These are phyloP conservation scores for Blastobotrys serpentis DNA, from an alignment of 1,139 yeast genomes.

Conservation along the genomic window DNA sequence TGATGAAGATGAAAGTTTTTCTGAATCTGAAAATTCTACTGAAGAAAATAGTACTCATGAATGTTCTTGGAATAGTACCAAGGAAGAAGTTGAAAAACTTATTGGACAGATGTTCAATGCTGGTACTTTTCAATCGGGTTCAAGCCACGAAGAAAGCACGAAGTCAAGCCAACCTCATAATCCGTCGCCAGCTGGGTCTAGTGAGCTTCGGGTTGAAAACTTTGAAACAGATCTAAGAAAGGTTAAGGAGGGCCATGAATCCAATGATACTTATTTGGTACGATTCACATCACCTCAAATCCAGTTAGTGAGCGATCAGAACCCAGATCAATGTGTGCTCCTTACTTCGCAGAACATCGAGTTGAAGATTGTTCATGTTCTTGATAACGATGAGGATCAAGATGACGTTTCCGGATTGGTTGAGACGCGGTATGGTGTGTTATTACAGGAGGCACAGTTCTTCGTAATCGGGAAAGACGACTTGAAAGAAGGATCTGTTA, in stretches of 20 bases:
- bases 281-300: slow-evolving; percentile 84
- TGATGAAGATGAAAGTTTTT: neutral
- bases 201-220: slow-evolving; percentile 39
- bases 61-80: neutral
- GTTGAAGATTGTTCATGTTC: slow-evolving; percentile 58
- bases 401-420: slow-evolving; percentile 53
- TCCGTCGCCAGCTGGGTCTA: slow-evolving; percentile 14
- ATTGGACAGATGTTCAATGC: slow-evolving; percentile 8
- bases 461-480: slow-evolving; percentile 60
- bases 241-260: slow-evolving; percentile 38
- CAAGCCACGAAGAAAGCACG: neutral
- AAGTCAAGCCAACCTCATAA: slow-evolving; percentile 8
- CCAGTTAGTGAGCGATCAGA: slow-evolving; percentile 68
- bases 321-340: slow-evolving; percentile 63
- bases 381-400: slow-evolving; percentile 47
- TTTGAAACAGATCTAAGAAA: slow-evolving; percentile 56
- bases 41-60: neutral
- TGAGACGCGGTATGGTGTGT: slow-evolving; percentile 70
- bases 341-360: slow-evolving; percentile 73
- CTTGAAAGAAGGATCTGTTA: slow-evolving; percentile 44
- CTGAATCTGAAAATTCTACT: neutral
- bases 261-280: slow-evolving; percentile 60
- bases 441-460: slow-evolving; percentile 66
- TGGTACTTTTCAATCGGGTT: too few relatives aligned
- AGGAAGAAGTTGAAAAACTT: slow-evolving; percentile 19